phyloP scores from a whole-genome alignment of 2,329 filamentous ascomycete genomes.

The Colletotrichum sp. region DNA sequence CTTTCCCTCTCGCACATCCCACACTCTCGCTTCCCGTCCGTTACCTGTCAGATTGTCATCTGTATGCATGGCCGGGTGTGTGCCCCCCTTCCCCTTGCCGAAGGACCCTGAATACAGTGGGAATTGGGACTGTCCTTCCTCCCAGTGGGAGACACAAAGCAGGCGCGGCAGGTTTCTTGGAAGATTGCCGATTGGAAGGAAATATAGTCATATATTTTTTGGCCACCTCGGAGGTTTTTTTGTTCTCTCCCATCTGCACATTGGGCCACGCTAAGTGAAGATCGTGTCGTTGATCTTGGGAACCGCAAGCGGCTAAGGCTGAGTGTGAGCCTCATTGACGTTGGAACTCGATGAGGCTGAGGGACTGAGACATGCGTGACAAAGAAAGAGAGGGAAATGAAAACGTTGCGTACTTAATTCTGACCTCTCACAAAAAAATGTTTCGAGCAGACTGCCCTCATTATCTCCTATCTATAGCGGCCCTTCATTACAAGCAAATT shows the following conservation, averaged over 20 bases:
- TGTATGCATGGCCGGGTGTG: neutral
- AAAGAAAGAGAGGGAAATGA: neutral
- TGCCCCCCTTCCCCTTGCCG: neutral
- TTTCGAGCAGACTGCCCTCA: slow-evolving; percentile 2
- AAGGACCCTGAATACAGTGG: neutral
- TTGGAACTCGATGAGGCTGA: neutral
- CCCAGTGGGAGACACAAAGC: neutral
- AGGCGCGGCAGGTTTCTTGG: neutral
- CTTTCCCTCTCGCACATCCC: neutral
- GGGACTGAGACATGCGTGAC: neutral
- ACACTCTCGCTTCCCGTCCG: neutral
- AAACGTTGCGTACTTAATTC: neutral
- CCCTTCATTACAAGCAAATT: neutral
- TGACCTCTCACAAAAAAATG: neutral
- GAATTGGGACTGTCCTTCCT: neutral
- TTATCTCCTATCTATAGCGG: slow-evolving; percentile 9
- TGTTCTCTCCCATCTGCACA: neutral
- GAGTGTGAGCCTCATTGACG: slow-evolving; percentile 6
- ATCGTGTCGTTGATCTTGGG: neutral
- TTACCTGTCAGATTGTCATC: slow-evolving; percentile 7
- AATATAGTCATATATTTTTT: neutral
- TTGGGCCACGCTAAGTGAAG: neutral
- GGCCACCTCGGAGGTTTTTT: neutral
- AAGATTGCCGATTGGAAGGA: slow-evolving; percentile 15
- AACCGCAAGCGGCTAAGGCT: neutral